Evolutionary conservation across 2,329 filamentous ascomycete species (phyloP), one percentile per base, ranked within the genome.

Genomic region (Pezicula radicicola): DNA sequence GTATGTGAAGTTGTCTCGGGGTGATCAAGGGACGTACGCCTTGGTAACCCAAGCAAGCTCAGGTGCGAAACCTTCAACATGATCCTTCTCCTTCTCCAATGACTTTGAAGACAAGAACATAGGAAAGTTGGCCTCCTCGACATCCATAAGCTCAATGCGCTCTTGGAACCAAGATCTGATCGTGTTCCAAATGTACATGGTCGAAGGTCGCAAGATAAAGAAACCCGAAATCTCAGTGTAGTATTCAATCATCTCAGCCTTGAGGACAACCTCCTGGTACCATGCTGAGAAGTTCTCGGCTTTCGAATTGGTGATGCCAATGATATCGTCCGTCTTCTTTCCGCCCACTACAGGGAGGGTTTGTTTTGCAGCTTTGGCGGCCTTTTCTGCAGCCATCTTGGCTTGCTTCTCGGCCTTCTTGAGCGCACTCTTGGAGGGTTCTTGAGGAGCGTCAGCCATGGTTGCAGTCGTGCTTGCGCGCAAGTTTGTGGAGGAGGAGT

Each of bases 241-340:
- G 81, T 97, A 99, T 67, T 96, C 92, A 64, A 97, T 87, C 88
- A 99, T 89, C 70, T 97, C 91, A 63, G 91, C 90, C 81, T 99
- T 99, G 67, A 92, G 85, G 52, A 99, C 88, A 55, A 97, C 89
- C 74, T 99, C 93, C 74, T 96, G 91, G 74, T 99, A 99, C 94
- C 94, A 99, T 72, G 86, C 85, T 47, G 90, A 80, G 69, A 99
- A 94, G 74, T 97, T 91, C 45, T 89, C 87, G 46, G 87, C 78
- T 74, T 97, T 97, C 58, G 81, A 80, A 55, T 88, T 84, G 57
- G 92, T 94, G 65, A 97, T 96, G 59, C 92, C 92, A 63, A 94
- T 95, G 59, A 95, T 83, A 58, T 85, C 81, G 66, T 83, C 80
- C 9, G 72, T 63, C 72, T 84, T 83, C 73, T 84, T 84, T 63